Evolutionary conservation across 805 yeast species (phyloP).

Genomic region (Ogataea trehalophila): DNA sequence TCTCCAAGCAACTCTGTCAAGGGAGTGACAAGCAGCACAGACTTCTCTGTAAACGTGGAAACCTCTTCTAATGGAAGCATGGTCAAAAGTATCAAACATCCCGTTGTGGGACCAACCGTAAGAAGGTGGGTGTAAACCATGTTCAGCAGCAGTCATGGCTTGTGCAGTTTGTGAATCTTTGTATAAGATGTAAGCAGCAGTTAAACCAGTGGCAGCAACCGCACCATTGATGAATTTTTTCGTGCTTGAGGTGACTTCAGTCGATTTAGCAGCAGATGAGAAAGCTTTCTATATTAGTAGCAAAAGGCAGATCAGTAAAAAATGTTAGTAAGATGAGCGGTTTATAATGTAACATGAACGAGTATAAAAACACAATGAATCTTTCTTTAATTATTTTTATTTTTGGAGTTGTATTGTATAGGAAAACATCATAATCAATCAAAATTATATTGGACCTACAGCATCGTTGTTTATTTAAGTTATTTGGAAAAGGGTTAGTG

Average conservation of each 20-base stretch:
- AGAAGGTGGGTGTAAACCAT: conserved; percentile 94
- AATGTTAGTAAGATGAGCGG: conserved; percentile 11
- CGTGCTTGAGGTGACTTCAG: conserved; percentile 30
- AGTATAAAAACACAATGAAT: neutral
- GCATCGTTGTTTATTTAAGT: no score
- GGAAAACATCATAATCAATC: no score
- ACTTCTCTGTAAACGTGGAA: conserved; percentile 98
- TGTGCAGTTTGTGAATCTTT: conserved; percentile 81
- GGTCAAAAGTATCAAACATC: conserved; percentile 86
- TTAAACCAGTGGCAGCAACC: conserved; percentile 70
- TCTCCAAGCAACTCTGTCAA: conserved; percentile 98
- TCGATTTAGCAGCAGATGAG: conserved; percentile 28
- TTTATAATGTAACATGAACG: no score
- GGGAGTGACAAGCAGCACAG: conserved; percentile 97
- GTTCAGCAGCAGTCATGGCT: conserved; percentile 99
- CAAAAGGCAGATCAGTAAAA: neutral
- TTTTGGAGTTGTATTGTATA: no score
- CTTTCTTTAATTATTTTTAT: no score
- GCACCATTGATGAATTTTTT: conserved; percentile 56
- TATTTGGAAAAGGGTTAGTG: neutral
- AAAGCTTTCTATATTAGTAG: conserved; percentile 28
- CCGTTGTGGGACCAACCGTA: conserved; percentile 94
- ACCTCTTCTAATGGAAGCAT: conserved; percentile 96
- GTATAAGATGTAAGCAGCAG: conserved; percentile 77
- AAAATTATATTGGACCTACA: no score